A percentile compares a stretch with the other conserved stretches of the same genome.
Evolutionary conservation across 2,329 filamentous ascomycete genomes (phyloP).

Genomic region (Cladosporium oxysporum): DNA sequence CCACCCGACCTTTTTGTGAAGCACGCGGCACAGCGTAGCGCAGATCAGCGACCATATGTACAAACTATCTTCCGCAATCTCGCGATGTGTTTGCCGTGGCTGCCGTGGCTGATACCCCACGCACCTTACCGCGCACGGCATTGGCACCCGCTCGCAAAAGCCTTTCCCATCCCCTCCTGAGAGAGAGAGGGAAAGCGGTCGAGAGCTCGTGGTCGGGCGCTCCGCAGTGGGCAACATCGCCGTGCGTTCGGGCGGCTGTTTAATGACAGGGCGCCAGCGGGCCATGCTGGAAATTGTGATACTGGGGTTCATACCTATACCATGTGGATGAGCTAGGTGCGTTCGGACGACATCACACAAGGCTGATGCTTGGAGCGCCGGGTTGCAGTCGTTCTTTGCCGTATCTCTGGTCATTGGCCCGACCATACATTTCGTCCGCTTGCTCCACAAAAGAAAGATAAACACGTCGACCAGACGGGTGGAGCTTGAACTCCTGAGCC

Average conservation of each 20-base stretch:
- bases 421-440: background rate
- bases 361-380: conserved; percentile 11
- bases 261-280: conserved; percentile 17
- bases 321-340: background rate
- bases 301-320: background rate
- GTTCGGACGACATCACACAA: conserved; percentile 1
- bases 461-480: background rate
- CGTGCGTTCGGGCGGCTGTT: conserved; percentile 2
- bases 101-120: conserved; percentile 16
- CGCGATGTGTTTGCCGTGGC: conserved; percentile 8
- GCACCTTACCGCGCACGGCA: conserved; percentile 11
- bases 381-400: background rate
- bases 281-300: conserved; percentile 15
- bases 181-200: background rate
- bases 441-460: conserved; percentile 10
- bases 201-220: background rate
- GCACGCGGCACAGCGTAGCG: background rate
- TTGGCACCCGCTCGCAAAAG: background rate
- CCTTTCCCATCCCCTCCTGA: conserved; percentile 2
- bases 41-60: conserved; percentile 6
- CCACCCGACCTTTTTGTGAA: background rate
- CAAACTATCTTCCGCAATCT: conserved; percentile 15
- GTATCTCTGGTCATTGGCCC: conserved; percentile 9
- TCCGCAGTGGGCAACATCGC: conserved; percentile 15
- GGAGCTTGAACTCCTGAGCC: conserved; percentile 8